These are phyloP conservation scores for Boletus sp. DNA, from an alignment of 768 basidiomycete species.

Conservation along the genomic window DNA sequence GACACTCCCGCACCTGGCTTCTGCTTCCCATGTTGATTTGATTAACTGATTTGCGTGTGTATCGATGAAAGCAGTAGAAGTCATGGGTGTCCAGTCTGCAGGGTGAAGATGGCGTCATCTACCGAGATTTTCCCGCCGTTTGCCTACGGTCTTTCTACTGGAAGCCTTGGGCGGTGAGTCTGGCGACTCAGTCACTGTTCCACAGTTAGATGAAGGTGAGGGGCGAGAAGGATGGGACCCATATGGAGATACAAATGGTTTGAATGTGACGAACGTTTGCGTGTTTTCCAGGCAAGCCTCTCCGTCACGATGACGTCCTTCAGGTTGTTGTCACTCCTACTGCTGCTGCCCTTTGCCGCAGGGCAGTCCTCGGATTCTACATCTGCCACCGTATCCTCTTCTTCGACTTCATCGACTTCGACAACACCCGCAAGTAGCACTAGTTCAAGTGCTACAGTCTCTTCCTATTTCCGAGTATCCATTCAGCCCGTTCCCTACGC, in stretches of 20 bases:
- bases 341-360: slow-evolving; percentile 5
- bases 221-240: too few relatives aligned
- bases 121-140: neutral
- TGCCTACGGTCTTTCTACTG: neutral
- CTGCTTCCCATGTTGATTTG: neutral
- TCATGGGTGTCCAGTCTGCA: neutral
- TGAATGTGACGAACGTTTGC: neutral
- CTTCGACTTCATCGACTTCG: neutral
- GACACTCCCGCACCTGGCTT: neutral
- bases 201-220: neutral
- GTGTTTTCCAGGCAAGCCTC: neutral
- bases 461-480: slow-evolving; percentile 37
- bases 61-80: neutral
- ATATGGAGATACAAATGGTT: neutral
- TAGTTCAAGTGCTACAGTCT: slow-evolving; percentile 2
- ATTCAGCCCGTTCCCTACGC: slow-evolving; percentile 58
- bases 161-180: neutral
- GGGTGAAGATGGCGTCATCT: neutral
- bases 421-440: neutral
- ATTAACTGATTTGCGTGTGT: neutral
- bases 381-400: neutral
- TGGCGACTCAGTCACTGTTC: neutral
- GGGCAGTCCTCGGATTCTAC: neutral
- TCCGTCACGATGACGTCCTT: neutral
- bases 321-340: neutral